Base-by-base conservation (phyloP, 2,329 filamentous ascomycete genomes). In the Colletotrichum graminicola region DNA sequence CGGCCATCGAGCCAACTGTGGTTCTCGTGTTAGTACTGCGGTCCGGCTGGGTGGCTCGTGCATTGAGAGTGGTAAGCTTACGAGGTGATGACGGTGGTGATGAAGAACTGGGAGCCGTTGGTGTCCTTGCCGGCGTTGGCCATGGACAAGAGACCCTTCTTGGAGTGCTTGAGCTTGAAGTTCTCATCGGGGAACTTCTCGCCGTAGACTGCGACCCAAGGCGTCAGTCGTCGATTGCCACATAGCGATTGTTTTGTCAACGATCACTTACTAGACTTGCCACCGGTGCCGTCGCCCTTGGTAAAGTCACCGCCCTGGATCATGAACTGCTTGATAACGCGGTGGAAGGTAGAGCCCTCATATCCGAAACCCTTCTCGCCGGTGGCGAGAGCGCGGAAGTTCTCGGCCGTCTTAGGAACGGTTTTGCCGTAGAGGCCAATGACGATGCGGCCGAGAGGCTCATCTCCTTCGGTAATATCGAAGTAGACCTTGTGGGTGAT, bases 401-500 rank as follows among this genome's bases (percentile, higher is more conserved):
- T 93, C 84, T 91, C 88, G 49, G 83, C 80, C 23, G 90, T 92
- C 88, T 94, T 91, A 77, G 94, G 94, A 39, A 94, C 92, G 52
- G 93, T 95, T 87, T 94, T 94, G 84, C 93, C 94, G 80, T 96
- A 97, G 62, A 97, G 90, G 76, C 94, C 94, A 45, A 96, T 89
- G 76, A 94, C 91, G 76, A 97, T 87, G 73, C 92, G 90, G 73
- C 94, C 94, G 52, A 95, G 79, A 59, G 87, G 81, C 83, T 94
- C 86, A 74, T 93, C 93, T 78, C 92, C 94, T 78, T 94, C 91
- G 78, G 87, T 84, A 76, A 97, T 91, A 82, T 96, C 93, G 82
- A 97, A 95, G 88, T 90, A 96, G 83, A 96, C 94, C 90, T 97
- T 97, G 88, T 93, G 88, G 78, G 95, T 98, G 86, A 98, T 95